Conservation (phyloP, 23 red algal species). For the Gracilaria vermiculophylla region DNA sequence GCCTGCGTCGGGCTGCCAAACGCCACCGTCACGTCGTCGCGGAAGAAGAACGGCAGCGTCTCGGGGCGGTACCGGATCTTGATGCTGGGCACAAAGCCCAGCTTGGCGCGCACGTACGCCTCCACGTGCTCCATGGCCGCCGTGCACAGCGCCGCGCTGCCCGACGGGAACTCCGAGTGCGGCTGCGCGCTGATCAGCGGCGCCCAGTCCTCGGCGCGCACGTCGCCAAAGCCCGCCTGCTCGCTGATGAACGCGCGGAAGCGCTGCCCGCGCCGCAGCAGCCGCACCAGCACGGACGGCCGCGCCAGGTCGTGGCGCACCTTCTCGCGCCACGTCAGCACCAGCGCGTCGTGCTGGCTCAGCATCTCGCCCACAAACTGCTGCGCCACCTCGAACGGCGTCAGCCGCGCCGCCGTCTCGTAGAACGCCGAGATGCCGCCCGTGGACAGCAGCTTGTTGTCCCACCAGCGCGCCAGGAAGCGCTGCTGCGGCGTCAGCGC, state of each 20-base stretch:
- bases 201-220: conserved; percentile 15
- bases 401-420: not conserved
- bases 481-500: conserved; percentile 5
- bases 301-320: conserved; percentile 29
- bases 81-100: conserved; percentile 31
- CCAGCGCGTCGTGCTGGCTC: conserved; percentile 31
- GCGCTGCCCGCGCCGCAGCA: not conserved
- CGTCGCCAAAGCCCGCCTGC: not conserved
- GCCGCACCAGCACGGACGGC: not conserved
- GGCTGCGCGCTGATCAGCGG: conserved; percentile 32
- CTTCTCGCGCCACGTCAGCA: conserved; percentile 52
- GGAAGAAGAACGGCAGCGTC: conserved; percentile 24
- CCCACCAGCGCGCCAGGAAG: conserved; percentile 33
- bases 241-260: conserved; percentile 5
- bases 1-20: conserved; percentile 14
- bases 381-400: conserved; percentile 14
- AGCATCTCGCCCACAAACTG: conserved; percentile 39
- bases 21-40: not conserved
- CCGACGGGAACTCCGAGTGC: conserved; percentile 61
- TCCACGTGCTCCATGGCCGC: conserved; percentile 38
- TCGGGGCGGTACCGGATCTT: conserved; percentile 4
- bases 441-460: conserved; percentile 41
- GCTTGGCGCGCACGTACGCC: not conserved
- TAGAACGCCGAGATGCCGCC: conserved; percentile 15
- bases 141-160: conserved; percentile 22